These are phyloP conservation scores for Penicillium taxi DNA, from an alignment of 495 filamentous ascomycete species.

Conservation along the genomic window DNA sequence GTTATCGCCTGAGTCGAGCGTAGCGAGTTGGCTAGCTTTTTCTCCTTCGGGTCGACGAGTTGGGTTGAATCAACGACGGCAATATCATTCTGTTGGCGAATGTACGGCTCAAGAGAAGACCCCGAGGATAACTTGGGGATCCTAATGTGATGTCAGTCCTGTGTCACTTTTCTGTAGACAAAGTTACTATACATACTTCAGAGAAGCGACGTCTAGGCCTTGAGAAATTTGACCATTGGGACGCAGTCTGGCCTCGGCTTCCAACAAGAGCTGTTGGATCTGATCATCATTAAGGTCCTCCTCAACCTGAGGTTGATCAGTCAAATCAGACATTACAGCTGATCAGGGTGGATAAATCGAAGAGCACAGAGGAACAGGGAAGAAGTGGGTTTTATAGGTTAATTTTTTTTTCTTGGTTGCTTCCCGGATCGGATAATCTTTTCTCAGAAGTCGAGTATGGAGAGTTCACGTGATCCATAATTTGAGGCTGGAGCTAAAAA, in stretches of 20 bases:
- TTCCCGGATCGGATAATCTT: constrained; percentile 21
- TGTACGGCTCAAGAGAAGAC: constrained; percentile 38
- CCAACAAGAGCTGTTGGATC: constrained; percentile 52
- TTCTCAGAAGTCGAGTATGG: constrained; percentile 6
- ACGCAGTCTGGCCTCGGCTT: constrained; percentile 55
- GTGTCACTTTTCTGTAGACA: too few relatives aligned
- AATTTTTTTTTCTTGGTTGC: constrained; percentile 19
- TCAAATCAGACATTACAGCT: constrained; percentile 18
- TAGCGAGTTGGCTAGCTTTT: constrained; percentile 33
- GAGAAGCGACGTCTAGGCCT: constrained; percentile 7
- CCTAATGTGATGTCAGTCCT: constrained; percentile 8
- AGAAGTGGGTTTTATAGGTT: constrained; percentile 17
- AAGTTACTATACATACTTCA: constrained; percentile 13
- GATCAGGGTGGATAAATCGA: constrained; percentile 9
- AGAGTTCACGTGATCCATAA: constrained; percentile 10
- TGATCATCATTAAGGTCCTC: constrained; percentile 44
- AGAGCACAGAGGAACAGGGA: constrained; percentile 2
- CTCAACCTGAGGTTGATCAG: constrained; percentile 12
- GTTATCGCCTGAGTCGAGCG: constrained; percentile 34
- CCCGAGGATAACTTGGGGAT: constrained; percentile 39
- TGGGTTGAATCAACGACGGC: constrained; percentile 40
- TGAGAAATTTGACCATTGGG: constrained; percentile 8
- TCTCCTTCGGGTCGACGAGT: constrained; percentile 35
- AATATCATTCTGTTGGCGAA: constrained; percentile 37
- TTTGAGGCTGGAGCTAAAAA: neutral